Conservation (phyloP, 345 rosid genomes). For the Acer saccharum region DNA sequence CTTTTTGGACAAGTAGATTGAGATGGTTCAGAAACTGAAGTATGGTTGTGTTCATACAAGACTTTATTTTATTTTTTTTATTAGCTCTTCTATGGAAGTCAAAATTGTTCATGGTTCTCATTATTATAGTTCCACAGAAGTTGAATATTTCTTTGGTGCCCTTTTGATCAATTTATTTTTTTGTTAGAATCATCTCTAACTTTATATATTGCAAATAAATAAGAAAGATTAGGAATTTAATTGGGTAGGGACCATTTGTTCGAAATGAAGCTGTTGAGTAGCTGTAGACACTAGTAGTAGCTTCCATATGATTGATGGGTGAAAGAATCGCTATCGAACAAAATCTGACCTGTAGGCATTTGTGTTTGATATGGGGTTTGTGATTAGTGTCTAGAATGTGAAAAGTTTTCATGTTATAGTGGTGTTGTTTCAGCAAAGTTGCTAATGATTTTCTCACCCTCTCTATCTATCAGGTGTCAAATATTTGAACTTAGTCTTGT, state of each 20-base stretch:
- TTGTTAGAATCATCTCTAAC: neutral
- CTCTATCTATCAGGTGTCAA: neutral
- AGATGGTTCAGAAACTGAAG: too few species aligned
- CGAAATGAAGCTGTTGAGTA: neutral
- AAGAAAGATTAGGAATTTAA: neutral
- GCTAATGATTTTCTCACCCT: neutral
- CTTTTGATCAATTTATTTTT: neutral
- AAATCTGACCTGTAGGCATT: neutral
- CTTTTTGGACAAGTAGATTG: neutral
- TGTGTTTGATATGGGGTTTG: neutral
- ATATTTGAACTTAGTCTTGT: neutral
- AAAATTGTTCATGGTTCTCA: too few species aligned
- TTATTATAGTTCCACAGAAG: neutral
- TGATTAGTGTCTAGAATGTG: neutral
- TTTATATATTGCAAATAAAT: too few species aligned
- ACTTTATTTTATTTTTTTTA: too few species aligned
- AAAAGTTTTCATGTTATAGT: neutral
- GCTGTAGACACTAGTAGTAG: neutral
- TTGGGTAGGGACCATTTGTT: neutral
- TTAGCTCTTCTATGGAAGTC: too few species aligned
- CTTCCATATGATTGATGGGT: neutral
- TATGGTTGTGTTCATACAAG: too few species aligned
- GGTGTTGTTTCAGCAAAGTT: neutral
- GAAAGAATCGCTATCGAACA: neutral
- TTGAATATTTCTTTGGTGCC: neutral